Percentiles rank a stretch among this genome's conserved stretches.
These are phyloP conservation scores for Penicillium olsonii DNA, from an alignment of 2,329 filamentous ascomycete species.

Conservation along the genomic window DNA sequence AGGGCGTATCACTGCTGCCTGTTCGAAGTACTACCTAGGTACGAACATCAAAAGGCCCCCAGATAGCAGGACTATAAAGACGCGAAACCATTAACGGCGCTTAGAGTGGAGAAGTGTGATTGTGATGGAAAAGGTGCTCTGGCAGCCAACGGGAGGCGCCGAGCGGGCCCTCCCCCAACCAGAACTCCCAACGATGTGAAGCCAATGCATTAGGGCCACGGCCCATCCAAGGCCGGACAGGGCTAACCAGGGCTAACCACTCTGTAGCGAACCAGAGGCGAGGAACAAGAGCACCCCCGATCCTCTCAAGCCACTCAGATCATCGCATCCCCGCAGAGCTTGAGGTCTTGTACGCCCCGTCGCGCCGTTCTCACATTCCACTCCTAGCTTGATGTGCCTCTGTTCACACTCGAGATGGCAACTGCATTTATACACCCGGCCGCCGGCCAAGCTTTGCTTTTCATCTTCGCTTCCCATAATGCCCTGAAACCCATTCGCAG, in stretches of 20 bases:
- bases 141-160: conserved; percentile 23
- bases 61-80: too few species aligned
- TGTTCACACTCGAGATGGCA: conserved; percentile 5
- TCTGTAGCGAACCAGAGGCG: conserved; percentile 13
- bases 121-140: conserved; percentile 22
- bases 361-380: conserved; percentile 10
- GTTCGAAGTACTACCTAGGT: too few species aligned
- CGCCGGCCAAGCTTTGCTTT: neutral
- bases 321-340: conserved; percentile 13
- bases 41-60: too few species aligned
- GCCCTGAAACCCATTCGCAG: neutral
- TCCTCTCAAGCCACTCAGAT: conserved; percentile 17
- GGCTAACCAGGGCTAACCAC: neutral
- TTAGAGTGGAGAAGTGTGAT: conserved; percentile 11
- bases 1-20: neutral
- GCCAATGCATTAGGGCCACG: conserved; percentile 25
- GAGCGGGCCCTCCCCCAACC: conserved; percentile 25
- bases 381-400: conserved; percentile 11
- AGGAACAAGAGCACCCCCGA: neutral
- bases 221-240: neutral
- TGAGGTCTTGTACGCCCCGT: conserved; percentile 11
- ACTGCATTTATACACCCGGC: neutral
- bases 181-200: conserved; percentile 21
- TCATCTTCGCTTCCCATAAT: neutral
- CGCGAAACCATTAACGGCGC: neutral